Base-by-base conservation (phyloP, 495 filamentous ascomycete species). In the Immersiella caudata region DNA sequence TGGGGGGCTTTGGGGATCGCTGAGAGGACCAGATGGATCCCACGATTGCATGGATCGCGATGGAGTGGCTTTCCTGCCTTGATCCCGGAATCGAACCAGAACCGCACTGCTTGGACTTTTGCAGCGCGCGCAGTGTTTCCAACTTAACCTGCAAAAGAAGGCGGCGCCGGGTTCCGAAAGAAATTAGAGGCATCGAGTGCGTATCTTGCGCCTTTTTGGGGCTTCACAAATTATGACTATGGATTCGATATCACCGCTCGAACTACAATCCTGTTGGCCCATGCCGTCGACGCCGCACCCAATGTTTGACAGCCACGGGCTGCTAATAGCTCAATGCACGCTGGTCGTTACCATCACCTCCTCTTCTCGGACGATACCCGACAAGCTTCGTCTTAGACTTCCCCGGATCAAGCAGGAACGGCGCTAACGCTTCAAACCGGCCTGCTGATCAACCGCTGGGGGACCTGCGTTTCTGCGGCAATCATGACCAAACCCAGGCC, bases 241-340 rank as follows among this genome's bases (percentile, higher is more conserved):
- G 52, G 52, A 55, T 55, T 55, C 52, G 52, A 55, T 55, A 55
- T 55, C 52, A 55, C 52, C 40, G 40, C 11, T 46, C 40, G 40
- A 12, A 46, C 40, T 4, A 14, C 40, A 46, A 46, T 46, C 40
- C 40, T 12, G 40, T 46, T 46, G 40, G 40, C 14, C 40, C 9
- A 14, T 12, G 16, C 40, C 40, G 40, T 18, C 40, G 16, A 46
- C 40, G 40, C 40, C 40, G 11, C 9, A 12, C 40, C 40, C 33
- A 36, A 36, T 36, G 40, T 3, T 46, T 46, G 40, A 46, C 40
- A 46, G 40, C 40, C 40, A 46, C 40, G 11, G 29, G 40, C 40
- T 46, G 40, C 40, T 46, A 46, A 6, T 46, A 46, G 40, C 40
- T 46, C 40, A 46, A 55, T 22, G 52, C 52, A 55, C 52, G 22